Evolutionary conservation across 805 yeast genomes (phyloP).

Genomic region (Barnettozyma botsteinii): DNA sequence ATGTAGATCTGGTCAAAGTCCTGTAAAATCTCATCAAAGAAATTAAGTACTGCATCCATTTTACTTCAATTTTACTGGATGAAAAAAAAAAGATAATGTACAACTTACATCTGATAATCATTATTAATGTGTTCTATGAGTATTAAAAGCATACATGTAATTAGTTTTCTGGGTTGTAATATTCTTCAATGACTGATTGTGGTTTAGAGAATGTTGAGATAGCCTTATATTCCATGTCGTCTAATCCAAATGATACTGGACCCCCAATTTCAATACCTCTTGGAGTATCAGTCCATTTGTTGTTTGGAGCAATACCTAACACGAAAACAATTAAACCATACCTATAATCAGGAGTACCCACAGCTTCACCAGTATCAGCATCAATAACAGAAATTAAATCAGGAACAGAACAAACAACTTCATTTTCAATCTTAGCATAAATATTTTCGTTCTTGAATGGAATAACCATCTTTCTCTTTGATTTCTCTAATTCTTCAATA

Average conservation of each 20-base stretch:
- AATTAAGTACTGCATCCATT: too few relatives aligned
- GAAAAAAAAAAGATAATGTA: too few relatives aligned
- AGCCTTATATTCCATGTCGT: constrained; percentile 32
- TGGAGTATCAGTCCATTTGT: constrained; percentile 27
- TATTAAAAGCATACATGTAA: constrained; percentile 17
- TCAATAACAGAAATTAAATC: constrained; percentile 40
- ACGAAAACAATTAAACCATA: constrained; percentile 41
- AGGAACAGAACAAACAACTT: constrained; percentile 39
- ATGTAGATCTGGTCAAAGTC: too few relatives aligned
- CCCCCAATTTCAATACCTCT: constrained; percentile 38
- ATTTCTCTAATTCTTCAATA: constrained; percentile 22
- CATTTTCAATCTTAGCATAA: constrained; percentile 26
- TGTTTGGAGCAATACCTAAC: constrained; percentile 32
- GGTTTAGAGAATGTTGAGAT: constrained; percentile 34
- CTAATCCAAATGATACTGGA: constrained; percentile 32
- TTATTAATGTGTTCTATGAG: too few relatives aligned
- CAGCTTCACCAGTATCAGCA: constrained; percentile 39
- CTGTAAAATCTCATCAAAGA: too few relatives aligned
- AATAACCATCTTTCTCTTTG: constrained; percentile 24
- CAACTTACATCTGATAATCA: too few relatives aligned
- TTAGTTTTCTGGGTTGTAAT: constrained; percentile 33
- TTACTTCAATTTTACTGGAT: too few relatives aligned
- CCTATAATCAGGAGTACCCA: constrained; percentile 43
- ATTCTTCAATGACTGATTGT: constrained; percentile 36
- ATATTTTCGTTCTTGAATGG: constrained; percentile 47